Evolutionary conservation across 306 rosid genomes (phyloP).

Genomic region (Citrullus colocynthis): DNA sequence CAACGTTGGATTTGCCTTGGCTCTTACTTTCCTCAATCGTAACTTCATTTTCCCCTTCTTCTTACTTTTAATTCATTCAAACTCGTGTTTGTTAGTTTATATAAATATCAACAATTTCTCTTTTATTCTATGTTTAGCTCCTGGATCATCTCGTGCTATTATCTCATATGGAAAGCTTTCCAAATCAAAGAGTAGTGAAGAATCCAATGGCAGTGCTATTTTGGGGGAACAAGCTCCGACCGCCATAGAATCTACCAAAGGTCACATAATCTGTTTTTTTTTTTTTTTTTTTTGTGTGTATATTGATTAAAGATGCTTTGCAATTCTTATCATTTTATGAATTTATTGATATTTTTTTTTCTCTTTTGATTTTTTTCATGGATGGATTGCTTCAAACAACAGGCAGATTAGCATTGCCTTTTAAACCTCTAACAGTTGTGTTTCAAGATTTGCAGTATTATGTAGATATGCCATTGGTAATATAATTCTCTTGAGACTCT

Average conservation of each 20-base stretch:
- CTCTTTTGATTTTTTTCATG: not conserved
- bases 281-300: too few relatives aligned
- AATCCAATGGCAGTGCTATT: too few relatives aligned
- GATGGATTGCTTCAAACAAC: not conserved
- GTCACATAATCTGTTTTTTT: not conserved
- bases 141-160: not conserved
- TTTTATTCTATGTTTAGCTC: not conserved
- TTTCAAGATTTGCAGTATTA: conserved; percentile 35
- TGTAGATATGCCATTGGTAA: conserved; percentile 32
- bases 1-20: conserved; percentile 22
- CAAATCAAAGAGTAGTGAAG: not conserved
- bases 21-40: conserved; percentile 31
- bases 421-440: conserved; percentile 24
- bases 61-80: too few relatives aligned
- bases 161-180: not conserved
- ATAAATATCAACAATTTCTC: not conserved
- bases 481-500: not conserved
- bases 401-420: conserved; percentile 31
- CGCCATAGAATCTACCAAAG: not conserved
- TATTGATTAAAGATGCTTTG: too few relatives aligned
- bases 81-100: too few relatives aligned
- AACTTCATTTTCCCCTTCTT: not conserved
- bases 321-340: not conserved
- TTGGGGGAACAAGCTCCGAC: not conserved
- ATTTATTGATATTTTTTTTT: not conserved